These are phyloP conservation scores for Paecilomyces fulvus DNA, from an alignment of 2,329 filamentous ascomycete genomes.

Conservation along the genomic window DNA sequence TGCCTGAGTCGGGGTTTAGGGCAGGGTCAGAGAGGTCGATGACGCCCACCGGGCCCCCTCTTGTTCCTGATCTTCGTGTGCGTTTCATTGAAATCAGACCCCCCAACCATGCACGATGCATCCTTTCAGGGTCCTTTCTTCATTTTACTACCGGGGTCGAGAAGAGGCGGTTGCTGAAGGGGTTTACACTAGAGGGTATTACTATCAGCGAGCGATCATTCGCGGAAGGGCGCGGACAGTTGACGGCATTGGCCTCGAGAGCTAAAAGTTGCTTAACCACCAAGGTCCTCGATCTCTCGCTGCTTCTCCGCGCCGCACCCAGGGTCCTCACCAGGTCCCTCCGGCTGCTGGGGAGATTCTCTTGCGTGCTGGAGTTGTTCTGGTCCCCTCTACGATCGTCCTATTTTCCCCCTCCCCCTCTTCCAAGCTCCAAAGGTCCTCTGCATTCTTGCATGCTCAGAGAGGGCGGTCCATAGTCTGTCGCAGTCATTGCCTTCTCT, in stretches of 20 bases:
- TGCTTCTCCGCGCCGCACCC: conserved; percentile 7
- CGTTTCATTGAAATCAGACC: not conserved
- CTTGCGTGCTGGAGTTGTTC: not conserved
- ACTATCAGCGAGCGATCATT: not conserved
- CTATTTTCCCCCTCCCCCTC: not conserved
- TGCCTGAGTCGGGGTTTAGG: not conserved
- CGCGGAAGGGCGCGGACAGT: not conserved
- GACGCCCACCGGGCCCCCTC: not conserved
- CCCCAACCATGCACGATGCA: not conserved
- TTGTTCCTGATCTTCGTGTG: not conserved
- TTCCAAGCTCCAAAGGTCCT: conserved; percentile 14
- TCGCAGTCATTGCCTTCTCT: not conserved
- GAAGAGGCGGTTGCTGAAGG: not conserved
- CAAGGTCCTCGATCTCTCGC: conserved; percentile 25
- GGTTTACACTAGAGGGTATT: not conserved
- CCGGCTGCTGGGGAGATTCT: not conserved
- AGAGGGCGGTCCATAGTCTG: not conserved
- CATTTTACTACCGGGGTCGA: not conserved
- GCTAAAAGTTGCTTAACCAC: conserved; percentile 17
- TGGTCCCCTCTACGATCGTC: not conserved
- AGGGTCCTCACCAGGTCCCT: conserved; percentile 3
- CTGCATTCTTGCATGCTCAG: conserved; percentile 1
- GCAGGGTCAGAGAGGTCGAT: not conserved
- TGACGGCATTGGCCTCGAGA: not conserved
- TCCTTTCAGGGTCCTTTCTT: not conserved